A percentile compares a stretch with the other conserved stretches of the same genome.
Evolutionary conservation across 2,329 filamentous ascomycete genomes (phyloP).

Genomic region (Arachnopeziza araneosa): DNA sequence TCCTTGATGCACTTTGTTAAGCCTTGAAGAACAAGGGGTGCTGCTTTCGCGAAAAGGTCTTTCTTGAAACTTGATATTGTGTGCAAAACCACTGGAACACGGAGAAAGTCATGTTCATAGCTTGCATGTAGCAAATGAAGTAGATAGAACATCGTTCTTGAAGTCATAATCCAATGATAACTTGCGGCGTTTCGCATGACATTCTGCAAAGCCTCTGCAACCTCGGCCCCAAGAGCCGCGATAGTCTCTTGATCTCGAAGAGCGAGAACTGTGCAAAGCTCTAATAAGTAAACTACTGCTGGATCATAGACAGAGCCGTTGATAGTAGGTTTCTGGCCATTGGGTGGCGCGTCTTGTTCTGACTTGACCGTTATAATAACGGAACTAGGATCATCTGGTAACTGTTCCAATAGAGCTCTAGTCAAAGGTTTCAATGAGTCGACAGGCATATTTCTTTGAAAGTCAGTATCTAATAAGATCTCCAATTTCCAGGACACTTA

Average conservation of each 20-base stretch:
- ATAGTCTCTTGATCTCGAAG: constrained; percentile 71
- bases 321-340: constrained; percentile 50
- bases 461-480: constrained; percentile 11
- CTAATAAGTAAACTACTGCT: constrained; percentile 81
- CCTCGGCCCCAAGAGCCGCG: constrained; percentile 66
- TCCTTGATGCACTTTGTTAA: constrained; percentile 74
- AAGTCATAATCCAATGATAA: constrained; percentile 78
- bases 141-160: constrained; percentile 80
- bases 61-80: constrained; percentile 83
- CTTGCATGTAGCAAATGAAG: constrained; percentile 75
- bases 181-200: constrained; percentile 74
- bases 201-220: constrained; percentile 74
- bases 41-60: constrained; percentile 68
- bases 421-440: constrained; percentile 58
- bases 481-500: constrained; percentile 39
- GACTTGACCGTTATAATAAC: constrained; percentile 85
- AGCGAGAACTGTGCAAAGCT: constrained; percentile 78
- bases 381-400: constrained; percentile 80
- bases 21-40: constrained; percentile 70
- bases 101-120: constrained; percentile 87
- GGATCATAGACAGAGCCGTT: constrained; percentile 73
- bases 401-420: constrained; percentile 67
- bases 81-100: constrained; percentile 86
- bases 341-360: constrained; percentile 64
- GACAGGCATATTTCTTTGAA: constrained; percentile 53